Evolutionary conservation across 371 early-diverging fungal species (phyloP).

Genomic region (Rhizomucor pusillus): DNA sequence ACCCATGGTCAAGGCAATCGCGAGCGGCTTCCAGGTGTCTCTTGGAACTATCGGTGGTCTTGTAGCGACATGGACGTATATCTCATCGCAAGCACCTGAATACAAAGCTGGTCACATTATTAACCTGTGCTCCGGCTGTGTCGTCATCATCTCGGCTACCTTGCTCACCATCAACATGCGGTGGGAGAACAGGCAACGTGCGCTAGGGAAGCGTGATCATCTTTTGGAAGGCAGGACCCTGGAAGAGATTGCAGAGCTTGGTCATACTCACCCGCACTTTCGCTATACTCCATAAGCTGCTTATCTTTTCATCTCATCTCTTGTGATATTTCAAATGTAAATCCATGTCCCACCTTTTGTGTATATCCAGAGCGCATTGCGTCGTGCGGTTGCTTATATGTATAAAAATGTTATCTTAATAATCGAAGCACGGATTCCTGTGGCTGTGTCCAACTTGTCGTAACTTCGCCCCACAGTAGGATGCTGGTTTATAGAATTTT

Average conservation of each 20-base stretch:
- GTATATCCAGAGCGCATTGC: background rate
- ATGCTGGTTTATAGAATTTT: no score
- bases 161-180: conserved; percentile 8
- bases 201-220: conserved; percentile 17
- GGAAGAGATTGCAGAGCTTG: conserved; percentile 20
- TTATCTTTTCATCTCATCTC: no score
- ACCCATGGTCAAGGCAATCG: conserved; percentile 22
- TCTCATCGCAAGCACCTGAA: conserved; percentile 21
- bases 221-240: conserved; percentile 15
- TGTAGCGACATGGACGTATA: conserved; percentile 25
- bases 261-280: conserved; percentile 26
- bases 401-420: no score
- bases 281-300: conserved; percentile 24
- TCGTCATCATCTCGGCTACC: conserved; percentile 8
- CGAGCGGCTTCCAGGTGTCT: conserved; percentile 17
- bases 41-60: conserved; percentile 20
- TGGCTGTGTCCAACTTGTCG: no score
- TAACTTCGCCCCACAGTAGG: no score
- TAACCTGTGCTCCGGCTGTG: conserved; percentile 16
- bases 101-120: conserved; percentile 20
- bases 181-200: conserved; percentile 17
- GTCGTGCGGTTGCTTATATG: no score
- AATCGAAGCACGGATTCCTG: no score
- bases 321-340: no score
- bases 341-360: no score